Conservation (phyloP, 78 protist species). For the Salpingoeca rosetta region DNA sequence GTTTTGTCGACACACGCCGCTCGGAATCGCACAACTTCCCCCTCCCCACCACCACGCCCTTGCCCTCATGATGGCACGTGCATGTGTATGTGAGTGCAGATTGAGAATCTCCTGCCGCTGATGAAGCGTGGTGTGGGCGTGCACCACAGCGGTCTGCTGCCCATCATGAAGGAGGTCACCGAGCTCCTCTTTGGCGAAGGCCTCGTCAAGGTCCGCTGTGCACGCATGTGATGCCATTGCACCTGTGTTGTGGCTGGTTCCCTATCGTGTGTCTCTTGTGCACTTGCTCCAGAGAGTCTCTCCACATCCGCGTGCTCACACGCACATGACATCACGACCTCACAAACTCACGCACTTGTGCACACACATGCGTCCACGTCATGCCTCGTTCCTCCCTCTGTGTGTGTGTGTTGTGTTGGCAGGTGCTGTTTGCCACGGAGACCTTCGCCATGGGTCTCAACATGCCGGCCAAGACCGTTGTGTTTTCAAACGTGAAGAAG, state of each 20-base stretch:
- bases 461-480: slow-evolving; percentile 95
- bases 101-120: background rate
- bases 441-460: slow-evolving; percentile 99
- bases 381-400: too few relatives aligned
- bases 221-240: background rate
- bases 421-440: slow-evolving; percentile 91
- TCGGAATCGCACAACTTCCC: too few relatives aligned
- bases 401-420: too few relatives aligned
- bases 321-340: too few relatives aligned
- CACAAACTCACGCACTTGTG: too few relatives aligned
- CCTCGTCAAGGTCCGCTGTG: slow-evolving; percentile 23
- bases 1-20: too few relatives aligned
- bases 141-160: slow-evolving; percentile 94
- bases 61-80: too few relatives aligned
- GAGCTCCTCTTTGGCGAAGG: slow-evolving; percentile 67
- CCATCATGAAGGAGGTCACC: slow-evolving; percentile 81
- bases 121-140: slow-evolving; percentile 86
- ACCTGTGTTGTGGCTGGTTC: background rate
- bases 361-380: too few relatives aligned
- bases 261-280: background rate
- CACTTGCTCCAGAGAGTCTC: too few relatives aligned
- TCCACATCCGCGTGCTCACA: too few relatives aligned
- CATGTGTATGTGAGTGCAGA: too few relatives aligned
- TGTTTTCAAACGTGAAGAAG: slow-evolving; percentile 65
- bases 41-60: too few relatives aligned